phyloP scores from a whole-genome alignment of 208 protist genomes.

The Leishmania tarentolae region DNA sequence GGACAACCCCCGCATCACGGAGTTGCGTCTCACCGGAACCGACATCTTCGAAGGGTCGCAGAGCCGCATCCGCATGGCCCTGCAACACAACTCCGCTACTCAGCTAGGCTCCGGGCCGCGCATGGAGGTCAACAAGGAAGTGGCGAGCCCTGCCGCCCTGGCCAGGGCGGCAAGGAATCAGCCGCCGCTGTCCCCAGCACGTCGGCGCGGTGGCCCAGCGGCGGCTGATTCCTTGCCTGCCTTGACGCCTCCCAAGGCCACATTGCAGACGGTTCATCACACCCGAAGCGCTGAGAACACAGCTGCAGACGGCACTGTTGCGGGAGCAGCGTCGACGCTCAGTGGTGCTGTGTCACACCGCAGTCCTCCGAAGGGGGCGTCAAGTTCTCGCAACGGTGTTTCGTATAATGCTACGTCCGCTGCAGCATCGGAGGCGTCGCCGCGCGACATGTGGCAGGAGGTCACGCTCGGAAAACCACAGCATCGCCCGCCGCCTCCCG shows the following conservation, averaged over 20 bases:
- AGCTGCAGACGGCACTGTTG: not conserved
- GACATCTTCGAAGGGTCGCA: constrained; percentile 81
- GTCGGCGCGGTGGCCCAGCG: not conserved
- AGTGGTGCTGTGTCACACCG: not conserved
- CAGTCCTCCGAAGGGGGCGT: not conserved
- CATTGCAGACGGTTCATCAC: constrained; percentile 18
- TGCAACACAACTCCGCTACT: constrained; percentile 40
- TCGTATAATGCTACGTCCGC: not conserved
- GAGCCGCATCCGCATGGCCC: constrained; percentile 56
- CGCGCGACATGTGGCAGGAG: constrained; percentile 25
- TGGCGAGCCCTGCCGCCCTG: not conserved
- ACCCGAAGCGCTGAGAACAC: not conserved
- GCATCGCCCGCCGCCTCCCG: constrained; percentile 53
- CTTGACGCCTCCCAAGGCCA: constrained; percentile 14
- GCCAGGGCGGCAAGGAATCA: not conserved
- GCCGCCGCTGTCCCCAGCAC: not conserved
- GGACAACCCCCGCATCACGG: constrained; percentile 67
- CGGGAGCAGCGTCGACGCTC: not conserved
- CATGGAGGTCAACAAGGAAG: constrained; percentile 28
- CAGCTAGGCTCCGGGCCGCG: constrained; percentile 12
- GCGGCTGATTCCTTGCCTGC: not conserved
- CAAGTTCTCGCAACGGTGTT: not conserved
- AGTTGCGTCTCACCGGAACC: constrained; percentile 70
- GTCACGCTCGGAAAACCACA: constrained; percentile 22
- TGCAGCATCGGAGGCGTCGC: not conserved